A percentile compares a stretch with the other conserved stretches of the same genome.
Conservation (phyloP, 495 filamentous ascomycete genomes). For the Schizothecium vesticola region DNA sequence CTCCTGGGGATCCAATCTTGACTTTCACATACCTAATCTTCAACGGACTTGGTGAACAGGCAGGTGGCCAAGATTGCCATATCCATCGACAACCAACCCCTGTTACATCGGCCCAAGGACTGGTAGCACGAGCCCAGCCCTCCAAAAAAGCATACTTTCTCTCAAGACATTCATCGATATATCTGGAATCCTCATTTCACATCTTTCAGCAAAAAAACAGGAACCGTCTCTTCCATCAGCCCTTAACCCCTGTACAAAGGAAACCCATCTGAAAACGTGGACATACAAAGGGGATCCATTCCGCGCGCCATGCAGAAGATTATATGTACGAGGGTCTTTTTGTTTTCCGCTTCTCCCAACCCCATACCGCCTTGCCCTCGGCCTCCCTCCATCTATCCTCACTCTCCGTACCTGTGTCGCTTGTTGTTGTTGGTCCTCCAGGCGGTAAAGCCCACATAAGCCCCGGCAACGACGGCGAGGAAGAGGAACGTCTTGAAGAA, state of each 20-base stretch:
- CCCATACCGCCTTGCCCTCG: neutral
- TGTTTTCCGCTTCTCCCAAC: constrained; percentile 4
- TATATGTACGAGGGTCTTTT: constrained; percentile 14
- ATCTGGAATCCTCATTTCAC: constrained; percentile 1
- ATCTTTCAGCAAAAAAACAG: neutral
- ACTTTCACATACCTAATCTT: constrained; percentile 4
- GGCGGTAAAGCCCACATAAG: constrained; percentile 77
- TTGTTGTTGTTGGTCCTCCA: constrained; percentile 66
- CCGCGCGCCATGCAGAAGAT: constrained; percentile 18
- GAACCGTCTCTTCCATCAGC: neutral
- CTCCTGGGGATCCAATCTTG: too few species aligned
- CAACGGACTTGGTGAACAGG: constrained; percentile 13
- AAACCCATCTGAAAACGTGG: neutral
- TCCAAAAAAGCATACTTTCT: neutral
- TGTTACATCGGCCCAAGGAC: neutral
- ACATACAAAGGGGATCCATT: constrained; percentile 5
- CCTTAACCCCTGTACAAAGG: neutral
- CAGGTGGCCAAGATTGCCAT: neutral
- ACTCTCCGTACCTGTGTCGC: constrained; percentile 63
- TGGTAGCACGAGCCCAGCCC: neutral
- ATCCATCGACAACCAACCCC: too few species aligned
- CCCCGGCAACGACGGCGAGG: constrained; percentile 60
- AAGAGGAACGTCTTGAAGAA: constrained; percentile 80
- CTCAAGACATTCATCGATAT: neutral
- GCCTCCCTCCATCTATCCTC: neutral